Evolutionary conservation across 164 flowering plant genomes (phyloP).

Genomic region (Echeveria elegans): DNA sequence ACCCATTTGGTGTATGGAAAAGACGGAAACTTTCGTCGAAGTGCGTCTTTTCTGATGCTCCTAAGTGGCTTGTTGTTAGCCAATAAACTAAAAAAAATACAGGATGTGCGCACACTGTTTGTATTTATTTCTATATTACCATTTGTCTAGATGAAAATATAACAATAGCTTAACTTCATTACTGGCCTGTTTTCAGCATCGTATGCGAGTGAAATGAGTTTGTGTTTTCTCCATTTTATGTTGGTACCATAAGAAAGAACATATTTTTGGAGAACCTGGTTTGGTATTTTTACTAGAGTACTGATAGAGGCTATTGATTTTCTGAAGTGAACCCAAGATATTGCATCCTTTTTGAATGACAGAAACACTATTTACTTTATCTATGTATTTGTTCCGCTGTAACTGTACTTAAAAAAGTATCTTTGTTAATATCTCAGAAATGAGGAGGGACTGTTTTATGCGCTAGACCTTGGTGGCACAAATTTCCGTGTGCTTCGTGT

Average conservation of each 20-base stretch:
- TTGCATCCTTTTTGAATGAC: background rate
- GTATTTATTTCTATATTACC: background rate
- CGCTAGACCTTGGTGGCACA: constrained; percentile 96
- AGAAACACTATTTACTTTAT: too few species aligned
- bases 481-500: constrained; percentile 92
- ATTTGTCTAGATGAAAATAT: background rate
- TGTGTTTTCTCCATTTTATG: background rate
- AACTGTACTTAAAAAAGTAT: background rate
- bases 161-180: background rate
- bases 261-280: background rate
- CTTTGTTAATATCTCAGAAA: constrained; percentile 30
- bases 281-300: background rate
- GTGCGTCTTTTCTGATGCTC: background rate
- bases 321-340: background rate
- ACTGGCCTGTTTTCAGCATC: background rate
- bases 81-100: background rate
- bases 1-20: background rate
- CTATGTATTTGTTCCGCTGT: background rate
- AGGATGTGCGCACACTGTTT: background rate
- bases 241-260: too few species aligned
- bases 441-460: constrained; percentile 85
- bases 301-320: too few species aligned
- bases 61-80: background rate
- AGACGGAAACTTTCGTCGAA: background rate
- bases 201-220: background rate